These are phyloP conservation scores for Amesomyces nigricolor DNA, from an alignment of 2,329 filamentous ascomycete species.

Conservation along the genomic window DNA sequence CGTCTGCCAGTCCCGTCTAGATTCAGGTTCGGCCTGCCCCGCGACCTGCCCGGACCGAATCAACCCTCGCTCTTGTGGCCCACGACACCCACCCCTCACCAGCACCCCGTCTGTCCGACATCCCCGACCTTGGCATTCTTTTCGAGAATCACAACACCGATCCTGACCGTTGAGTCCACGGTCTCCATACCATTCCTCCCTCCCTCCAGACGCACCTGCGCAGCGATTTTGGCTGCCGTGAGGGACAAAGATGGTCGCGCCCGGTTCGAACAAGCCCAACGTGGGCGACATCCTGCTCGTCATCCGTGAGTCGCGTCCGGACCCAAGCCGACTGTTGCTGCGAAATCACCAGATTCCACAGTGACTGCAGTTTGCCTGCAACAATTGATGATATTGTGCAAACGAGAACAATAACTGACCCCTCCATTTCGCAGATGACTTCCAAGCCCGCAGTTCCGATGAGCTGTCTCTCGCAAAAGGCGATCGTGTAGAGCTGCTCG, in stretches of 20 bases:
- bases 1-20: conserved; percentile 2
- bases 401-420: conserved; percentile 15
- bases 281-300: conserved; percentile 64
- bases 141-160: not conserved
- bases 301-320: conserved; percentile 54
- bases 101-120: conserved; percentile 2
- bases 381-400: not conserved
- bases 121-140: conserved; percentile 1
- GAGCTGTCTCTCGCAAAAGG: conserved; percentile 85
- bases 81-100: conserved; percentile 8
- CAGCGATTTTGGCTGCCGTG: conserved; percentile 13
- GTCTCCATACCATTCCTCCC: conserved; percentile 1
- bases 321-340: not conserved
- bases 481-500: conserved; percentile 75
- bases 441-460: conserved; percentile 83
- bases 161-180: not conserved
- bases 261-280: conserved; percentile 42
- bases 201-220: conserved; percentile 15
- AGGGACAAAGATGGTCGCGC: conserved; percentile 22
- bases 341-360: too few relatives aligned
- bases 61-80: conserved; percentile 3
- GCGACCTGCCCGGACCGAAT: not conserved
- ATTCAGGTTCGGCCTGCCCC: conserved; percentile 10
- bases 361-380: too few relatives aligned
- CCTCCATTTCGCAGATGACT: conserved; percentile 62